Evolutionary conservation across 2,329 filamentous ascomycete genomes (phyloP).

Genomic region (Macrophomina phaseolina): DNA sequence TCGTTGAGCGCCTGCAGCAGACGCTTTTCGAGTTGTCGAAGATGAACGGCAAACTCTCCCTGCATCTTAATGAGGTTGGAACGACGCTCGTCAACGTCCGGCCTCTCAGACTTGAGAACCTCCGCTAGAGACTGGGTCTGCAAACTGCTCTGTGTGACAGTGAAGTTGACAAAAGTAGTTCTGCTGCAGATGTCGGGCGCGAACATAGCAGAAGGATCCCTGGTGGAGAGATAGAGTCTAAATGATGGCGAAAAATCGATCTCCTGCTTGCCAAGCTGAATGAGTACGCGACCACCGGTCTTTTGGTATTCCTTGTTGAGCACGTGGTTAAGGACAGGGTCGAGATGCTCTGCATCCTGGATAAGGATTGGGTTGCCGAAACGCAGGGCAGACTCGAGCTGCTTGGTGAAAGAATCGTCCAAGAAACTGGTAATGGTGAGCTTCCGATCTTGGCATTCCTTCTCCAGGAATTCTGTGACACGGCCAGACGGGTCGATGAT

Average conservation of each 20-base stretch:
- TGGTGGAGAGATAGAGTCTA: conserved; percentile 91
- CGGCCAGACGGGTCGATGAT: conserved; percentile 98
- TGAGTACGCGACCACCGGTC: conserved; percentile 95
- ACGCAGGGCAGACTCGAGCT: conserved; percentile 92
- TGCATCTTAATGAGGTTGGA: conserved; percentile 98
- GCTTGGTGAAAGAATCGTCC: conserved; percentile 97
- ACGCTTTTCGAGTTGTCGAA: conserved; percentile 92
- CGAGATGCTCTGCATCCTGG: conserved; percentile 95
- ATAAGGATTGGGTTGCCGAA: conserved; percentile 99
- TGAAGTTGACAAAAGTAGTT: conserved; percentile 99
- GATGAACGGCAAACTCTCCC: conserved; percentile 98
- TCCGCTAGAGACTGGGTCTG: conserved; percentile 98
- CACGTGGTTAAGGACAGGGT: conserved; percentile 96
- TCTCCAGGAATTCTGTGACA: conserved; percentile 92
- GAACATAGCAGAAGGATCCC: conserved; percentile 94
- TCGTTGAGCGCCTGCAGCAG: conserved; percentile 95
- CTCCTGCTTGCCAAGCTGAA: conserved; percentile 97
- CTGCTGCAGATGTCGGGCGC: conserved; percentile 96
- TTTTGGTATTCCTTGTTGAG: conserved; percentile 99
- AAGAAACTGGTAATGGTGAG: conserved; percentile 97
- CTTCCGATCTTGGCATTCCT: conserved; percentile 89
- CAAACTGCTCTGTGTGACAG: conserved; percentile 96
- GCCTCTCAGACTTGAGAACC: conserved; percentile 94
- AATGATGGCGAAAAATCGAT: conserved; percentile 99
- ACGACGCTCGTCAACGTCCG: conserved; percentile 93